Evolutionary conservation across 169 alveolate genomes (phyloP).

Genomic region (Eimeria zaria): DNA sequence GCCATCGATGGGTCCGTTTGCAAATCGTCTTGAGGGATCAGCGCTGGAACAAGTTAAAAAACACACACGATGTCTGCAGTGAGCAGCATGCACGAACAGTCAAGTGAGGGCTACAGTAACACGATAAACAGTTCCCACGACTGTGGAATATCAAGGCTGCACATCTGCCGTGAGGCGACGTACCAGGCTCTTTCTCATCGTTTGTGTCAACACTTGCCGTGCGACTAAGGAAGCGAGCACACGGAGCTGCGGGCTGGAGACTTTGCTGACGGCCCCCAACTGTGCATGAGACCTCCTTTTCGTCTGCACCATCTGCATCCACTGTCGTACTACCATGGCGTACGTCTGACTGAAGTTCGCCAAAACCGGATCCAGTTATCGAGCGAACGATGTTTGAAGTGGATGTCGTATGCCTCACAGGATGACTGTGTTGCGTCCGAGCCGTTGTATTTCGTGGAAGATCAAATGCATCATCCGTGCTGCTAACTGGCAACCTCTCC

Average conservation of each 20-base stretch:
- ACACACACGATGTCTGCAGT: not conserved
- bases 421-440: not conserved
- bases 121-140: not conserved
- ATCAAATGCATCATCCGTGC: not conserved
- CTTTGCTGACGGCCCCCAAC: conserved; percentile 41
- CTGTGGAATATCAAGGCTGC: not conserved
- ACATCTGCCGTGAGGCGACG: not conserved
- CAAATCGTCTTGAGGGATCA: conserved; percentile 33
- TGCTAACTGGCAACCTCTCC: conserved; percentile 29
- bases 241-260: conserved; percentile 29
- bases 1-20: conserved; percentile 76
- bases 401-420: conserved; percentile 34
- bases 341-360: conserved; percentile 22
- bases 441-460: conserved; percentile 20
- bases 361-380: conserved; percentile 51
- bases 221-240: conserved; percentile 60
- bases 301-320: conserved; percentile 36
- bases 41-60: not conserved
- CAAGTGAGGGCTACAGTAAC: not conserved
- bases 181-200: conserved; percentile 67
- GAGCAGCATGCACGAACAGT: not conserved
- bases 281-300: conserved; percentile 15
- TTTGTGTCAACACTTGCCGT: conserved; percentile 48
- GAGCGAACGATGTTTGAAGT: conserved; percentile 71
- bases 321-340: conserved; percentile 35